phyloP scores from a whole-genome alignment of 805 yeast species.

The Candida manassasensis region DNA sequence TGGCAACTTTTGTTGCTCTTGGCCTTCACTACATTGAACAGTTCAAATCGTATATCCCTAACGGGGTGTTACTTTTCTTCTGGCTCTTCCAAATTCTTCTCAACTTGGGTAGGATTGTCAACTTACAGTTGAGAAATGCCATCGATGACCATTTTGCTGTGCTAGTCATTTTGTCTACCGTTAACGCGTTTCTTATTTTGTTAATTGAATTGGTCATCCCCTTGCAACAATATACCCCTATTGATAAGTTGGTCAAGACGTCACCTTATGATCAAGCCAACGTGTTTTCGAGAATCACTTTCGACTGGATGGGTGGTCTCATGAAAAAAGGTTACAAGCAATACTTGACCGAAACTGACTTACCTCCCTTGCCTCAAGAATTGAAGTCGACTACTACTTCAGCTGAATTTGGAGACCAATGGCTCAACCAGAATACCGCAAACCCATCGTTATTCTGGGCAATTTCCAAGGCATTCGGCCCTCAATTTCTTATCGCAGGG shows the following conservation, averaged over 20 bases:
- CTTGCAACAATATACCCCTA: constrained; percentile 23
- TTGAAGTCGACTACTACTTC: constrained; percentile 55
- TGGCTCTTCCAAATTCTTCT: constrained; percentile 62
- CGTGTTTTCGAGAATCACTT: constrained; percentile 70
- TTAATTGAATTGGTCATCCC: constrained; percentile 41
- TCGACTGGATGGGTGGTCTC: constrained; percentile 86
- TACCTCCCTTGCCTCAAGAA: constrained; percentile 72
- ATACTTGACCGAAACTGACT: constrained; percentile 53
- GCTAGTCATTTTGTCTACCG: constrained; percentile 27
- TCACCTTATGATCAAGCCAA: constrained; percentile 57
- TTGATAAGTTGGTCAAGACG: constrained; percentile 10
- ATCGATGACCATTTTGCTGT: constrained; percentile 16
- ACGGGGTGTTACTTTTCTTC: constrained; percentile 63
- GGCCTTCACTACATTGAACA: constrained; percentile 68
- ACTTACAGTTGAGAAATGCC: constrained; percentile 34
- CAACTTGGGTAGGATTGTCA: constrained; percentile 41
- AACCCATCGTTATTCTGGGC: constrained; percentile 57
- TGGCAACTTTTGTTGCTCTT: constrained; percentile 48
- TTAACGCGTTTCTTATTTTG: constrained; percentile 39
- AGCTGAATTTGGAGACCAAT: constrained; percentile 46
- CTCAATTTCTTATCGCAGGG: constrained; percentile 65
- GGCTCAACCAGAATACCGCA: constrained; percentile 51
- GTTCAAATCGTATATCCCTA: constrained; percentile 59
- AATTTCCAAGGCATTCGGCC: constrained; percentile 67
- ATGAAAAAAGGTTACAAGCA: constrained; percentile 73